Base-by-base conservation (phyloP, 345 rosid species). In the Camelina hispida region DNA sequence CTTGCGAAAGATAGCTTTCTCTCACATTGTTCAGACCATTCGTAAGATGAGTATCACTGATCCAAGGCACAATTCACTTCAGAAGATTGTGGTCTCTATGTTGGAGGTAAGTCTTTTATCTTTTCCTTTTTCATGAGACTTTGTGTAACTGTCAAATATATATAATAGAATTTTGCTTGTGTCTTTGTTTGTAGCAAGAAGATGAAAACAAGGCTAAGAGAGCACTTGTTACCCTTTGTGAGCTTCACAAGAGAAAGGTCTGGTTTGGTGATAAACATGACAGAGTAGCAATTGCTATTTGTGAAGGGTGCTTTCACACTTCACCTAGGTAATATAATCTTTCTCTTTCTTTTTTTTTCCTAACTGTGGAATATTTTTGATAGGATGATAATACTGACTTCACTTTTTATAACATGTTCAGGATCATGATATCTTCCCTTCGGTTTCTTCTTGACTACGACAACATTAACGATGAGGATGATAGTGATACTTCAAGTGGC, bases 381-480 rank as follows among this genome's bases (percentile, higher is more conserved):
- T 23, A 22, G 61, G 47, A 13, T 17, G 28, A 25, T 3, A 3
- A 25, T 44, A 12, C 58, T 22, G 34, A 69, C 70, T 37, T 65
- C 17, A 58, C 10, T 23, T 5, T 52, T 75, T 75, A 25, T 56
- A 3, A 66, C 37, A 34, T 34, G 75, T 67, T 71, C 82, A 91
- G 97, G 87, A 90, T 94, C 74, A 90, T 88, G 93, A 83, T 86
- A 30, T 86, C 95, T 68, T 78, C 90, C 14, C 70, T 94, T 17
- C 84, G 91, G 14, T 94, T 89, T 85, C 96, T 94, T 75, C 88
- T 94, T 64, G 94, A 88, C 83, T 91, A 79, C 74, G 98, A 94
- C 84, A 91, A 87, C 85, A 78, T 88, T 73, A 87, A 84, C 37
- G 85, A 82, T 68, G 86, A 78, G 40, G 80, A 86, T 44, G 87